Percentiles rank a stretch among this genome's conserved stretches.
These are phyloP conservation scores for Malus fusca DNA, from an alignment of 306 rosid species.

Conservation along the genomic window DNA sequence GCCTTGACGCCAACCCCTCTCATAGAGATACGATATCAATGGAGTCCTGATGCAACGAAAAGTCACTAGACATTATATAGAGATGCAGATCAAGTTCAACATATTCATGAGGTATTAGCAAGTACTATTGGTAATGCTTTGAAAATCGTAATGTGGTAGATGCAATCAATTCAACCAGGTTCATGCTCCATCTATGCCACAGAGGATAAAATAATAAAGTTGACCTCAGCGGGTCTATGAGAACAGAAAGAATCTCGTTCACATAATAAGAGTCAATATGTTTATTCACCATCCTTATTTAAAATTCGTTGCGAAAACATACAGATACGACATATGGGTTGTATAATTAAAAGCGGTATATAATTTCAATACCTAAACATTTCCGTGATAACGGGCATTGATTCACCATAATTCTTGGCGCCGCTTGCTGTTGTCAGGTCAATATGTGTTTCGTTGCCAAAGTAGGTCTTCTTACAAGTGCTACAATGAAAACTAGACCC, in stretches of 20 bases:
- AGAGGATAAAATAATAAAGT: not conserved
- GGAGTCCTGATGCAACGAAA: constrained; percentile 58
- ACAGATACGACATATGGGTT: not conserved
- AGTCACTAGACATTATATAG: constrained; percentile 7
- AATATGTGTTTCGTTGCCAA: constrained; percentile 53
- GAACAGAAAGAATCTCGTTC: not conserved
- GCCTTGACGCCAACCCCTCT: constrained; percentile 96
- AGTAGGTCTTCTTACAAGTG: constrained; percentile 68
- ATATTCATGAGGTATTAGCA: not conserved
- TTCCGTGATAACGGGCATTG: constrained; percentile 72
- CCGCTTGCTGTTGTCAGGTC: constrained; percentile 57
- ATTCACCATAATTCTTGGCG: constrained; percentile 47
- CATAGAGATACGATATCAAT: constrained; percentile 71
- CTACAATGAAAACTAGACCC: constrained; percentile 61
- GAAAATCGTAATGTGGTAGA: not conserved
- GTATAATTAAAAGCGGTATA: not conserved
- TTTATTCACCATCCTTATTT: not conserved
- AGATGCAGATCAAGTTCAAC: constrained; percentile 10
- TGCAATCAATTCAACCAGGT: not conserved
- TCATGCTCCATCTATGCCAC: not conserved
- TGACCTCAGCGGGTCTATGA: not conserved
- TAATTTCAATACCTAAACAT: constrained; percentile 56
- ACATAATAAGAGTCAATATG: no score
- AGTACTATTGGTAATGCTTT: not conserved
- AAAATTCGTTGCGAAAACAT: not conserved